Percentiles rank a stretch among this genome's conserved stretches.
Evolutionary conservation across 352 stramenopile species (phyloP).

Genomic region (Globisporangium nunn): DNA sequence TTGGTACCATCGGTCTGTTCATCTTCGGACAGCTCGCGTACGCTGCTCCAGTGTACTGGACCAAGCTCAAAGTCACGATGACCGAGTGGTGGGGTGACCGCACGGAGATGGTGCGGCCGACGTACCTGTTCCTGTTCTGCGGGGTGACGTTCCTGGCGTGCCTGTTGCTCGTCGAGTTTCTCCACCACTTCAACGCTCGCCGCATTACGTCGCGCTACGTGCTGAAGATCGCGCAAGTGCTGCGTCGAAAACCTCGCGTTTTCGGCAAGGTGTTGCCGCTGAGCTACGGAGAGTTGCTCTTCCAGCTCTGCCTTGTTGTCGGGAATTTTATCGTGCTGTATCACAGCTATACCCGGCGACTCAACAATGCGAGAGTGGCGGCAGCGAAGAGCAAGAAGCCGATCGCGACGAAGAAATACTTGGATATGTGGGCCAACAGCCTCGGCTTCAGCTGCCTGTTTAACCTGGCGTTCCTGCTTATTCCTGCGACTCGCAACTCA

Average conservation of each 20-base stretch:
- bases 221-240: constrained; percentile 21
- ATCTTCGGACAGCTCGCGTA: constrained; percentile 18
- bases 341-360: constrained; percentile 12
- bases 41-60: constrained; percentile 17
- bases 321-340: constrained; percentile 24
- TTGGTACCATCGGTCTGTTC: constrained; percentile 13
- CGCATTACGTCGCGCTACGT: constrained; percentile 17
- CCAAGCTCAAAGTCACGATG: constrained; percentile 8
- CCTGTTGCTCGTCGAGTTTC: constrained; percentile 31
- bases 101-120: constrained; percentile 41
- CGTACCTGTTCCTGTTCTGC: constrained; percentile 38
- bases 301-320: constrained; percentile 20
- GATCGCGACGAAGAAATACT: constrained; percentile 1
- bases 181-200: constrained; percentile 28
- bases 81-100: constrained; percentile 13
- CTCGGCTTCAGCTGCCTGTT: constrained; percentile 24
- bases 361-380: not conserved
- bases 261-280: constrained; percentile 19
- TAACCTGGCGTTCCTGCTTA: constrained; percentile 32
- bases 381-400: not conserved
- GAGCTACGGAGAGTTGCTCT: constrained; percentile 36
- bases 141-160: constrained; percentile 30
- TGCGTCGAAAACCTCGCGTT: constrained; percentile 35
- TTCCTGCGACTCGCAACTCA: constrained; percentile 24
- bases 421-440: constrained; percentile 10